These are phyloP conservation scores for Heracleum sosnowskyi DNA, from an alignment of 129 eudicot species.

Conservation along the genomic window DNA sequence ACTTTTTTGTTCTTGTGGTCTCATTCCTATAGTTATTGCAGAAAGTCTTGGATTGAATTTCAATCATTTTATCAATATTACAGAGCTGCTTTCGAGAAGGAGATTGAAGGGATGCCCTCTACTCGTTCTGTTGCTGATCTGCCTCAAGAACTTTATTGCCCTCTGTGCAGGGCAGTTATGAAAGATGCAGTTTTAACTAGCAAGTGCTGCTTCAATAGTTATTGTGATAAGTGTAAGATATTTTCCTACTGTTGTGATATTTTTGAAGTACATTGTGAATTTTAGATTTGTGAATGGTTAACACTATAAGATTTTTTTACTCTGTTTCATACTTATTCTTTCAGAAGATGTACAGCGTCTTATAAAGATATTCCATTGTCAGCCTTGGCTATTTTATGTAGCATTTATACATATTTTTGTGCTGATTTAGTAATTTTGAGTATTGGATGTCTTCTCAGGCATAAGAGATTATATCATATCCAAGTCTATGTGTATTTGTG, in stretches of 20 bases:
- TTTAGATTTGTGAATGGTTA: background rate
- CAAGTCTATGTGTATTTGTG: slow-evolving; percentile 51
- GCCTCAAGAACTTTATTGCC: slow-evolving; percentile 53
- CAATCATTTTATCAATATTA: background rate
- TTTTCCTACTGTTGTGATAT: background rate
- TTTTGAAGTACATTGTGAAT: background rate
- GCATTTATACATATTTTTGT: background rate
- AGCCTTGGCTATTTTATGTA: background rate
- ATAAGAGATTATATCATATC: slow-evolving; percentile 52
- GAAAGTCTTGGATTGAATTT: background rate
- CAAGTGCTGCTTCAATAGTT: slow-evolving; percentile 56
- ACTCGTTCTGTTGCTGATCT: slow-evolving; percentile 43
- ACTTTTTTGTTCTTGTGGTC: background rate
- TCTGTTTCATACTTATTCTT: background rate
- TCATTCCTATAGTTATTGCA: background rate
- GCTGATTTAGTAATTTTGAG: background rate
- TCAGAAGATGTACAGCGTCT: background rate
- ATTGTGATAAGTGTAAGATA: slow-evolving; percentile 41
- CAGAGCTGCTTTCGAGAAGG: slow-evolving; percentile 43
- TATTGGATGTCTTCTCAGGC: slow-evolving; percentile 4
- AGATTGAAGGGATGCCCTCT: slow-evolving; percentile 52
- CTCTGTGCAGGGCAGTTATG: slow-evolving; percentile 47
- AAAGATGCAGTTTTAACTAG: slow-evolving; percentile 64
- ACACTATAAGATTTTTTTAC: background rate
- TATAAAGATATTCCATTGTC: background rate